These are phyloP conservation scores for Rhododendron mucronatum DNA, from an alignment of 148 eudicot genomes.

Conservation along the genomic window DNA sequence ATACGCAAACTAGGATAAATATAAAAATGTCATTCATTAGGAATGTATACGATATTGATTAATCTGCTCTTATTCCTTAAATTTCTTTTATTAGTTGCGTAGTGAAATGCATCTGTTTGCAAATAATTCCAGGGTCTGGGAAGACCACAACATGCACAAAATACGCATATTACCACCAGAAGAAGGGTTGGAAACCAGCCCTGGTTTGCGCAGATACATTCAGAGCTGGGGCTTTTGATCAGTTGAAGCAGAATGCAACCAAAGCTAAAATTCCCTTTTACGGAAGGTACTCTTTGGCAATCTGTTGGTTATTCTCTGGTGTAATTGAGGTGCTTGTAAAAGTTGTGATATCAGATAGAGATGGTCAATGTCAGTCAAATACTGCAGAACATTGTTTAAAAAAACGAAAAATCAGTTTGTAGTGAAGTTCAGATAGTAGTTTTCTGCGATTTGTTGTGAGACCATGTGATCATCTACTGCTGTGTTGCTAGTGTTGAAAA, in stretches of 20 bases:
- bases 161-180: constrained; percentile 92
- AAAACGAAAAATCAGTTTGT: background rate
- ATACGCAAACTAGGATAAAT: background rate
- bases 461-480: background rate
- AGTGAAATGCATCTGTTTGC: background rate
- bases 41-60: background rate
- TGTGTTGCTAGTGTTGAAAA: background rate
- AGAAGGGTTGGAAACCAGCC: constrained; percentile 95
- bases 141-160: constrained; percentile 98
- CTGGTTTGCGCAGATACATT: constrained; percentile 98
- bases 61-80: background rate
- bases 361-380: background rate
- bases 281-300: constrained; percentile 58
- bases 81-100: background rate
- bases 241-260: constrained; percentile 96
- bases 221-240: constrained; percentile 99
- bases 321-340: constrained; percentile 1
- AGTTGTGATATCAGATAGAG: background rate
- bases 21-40: background rate
- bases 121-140: constrained; percentile 64
- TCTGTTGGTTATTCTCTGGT: background rate
- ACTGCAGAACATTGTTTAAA: background rate
- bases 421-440: background rate
- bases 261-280: constrained; percentile 97
- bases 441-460: background rate